Evolutionary conservation across 2,329 filamentous ascomycete species (phyloP).

Genomic region (Teratosphaeria gauchensis): DNA sequence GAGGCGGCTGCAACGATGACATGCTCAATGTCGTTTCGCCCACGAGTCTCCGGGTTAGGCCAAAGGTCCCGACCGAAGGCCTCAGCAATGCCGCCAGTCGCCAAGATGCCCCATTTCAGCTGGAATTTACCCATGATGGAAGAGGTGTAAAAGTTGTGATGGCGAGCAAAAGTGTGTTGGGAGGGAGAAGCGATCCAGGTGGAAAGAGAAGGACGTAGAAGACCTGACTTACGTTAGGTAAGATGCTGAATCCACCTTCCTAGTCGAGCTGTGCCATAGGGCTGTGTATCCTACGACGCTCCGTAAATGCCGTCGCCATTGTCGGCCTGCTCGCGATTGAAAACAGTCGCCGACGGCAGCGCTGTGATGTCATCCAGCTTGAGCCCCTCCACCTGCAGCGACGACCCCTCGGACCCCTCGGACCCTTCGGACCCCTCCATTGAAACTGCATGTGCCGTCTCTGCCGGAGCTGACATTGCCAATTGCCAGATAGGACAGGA

Average conservation of each 20-base stretch:
- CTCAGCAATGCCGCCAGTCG: conserved; percentile 39
- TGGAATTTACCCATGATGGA: conserved; percentile 25
- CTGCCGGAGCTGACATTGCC: not conserved
- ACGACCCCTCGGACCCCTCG: no score
- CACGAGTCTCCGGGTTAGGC: conserved; percentile 59
- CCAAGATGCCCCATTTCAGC: conserved; percentile 35
- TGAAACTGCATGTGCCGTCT: not conserved
- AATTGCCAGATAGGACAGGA: not conserved
- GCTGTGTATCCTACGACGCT: not conserved
- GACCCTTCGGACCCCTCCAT: not conserved
- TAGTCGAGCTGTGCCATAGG: not conserved
- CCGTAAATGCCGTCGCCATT: not conserved
- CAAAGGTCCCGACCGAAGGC: conserved; percentile 67
- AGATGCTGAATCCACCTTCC: not conserved
- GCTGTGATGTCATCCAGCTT: not conserved
- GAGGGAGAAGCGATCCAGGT: not conserved
- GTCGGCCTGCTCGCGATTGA: not conserved
- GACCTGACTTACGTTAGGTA: no score
- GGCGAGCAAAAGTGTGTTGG: not conserved
- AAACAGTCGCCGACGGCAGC: not conserved
- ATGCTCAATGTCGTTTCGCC: conserved; percentile 64
- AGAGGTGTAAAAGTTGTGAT: not conserved
- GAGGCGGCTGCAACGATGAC: conserved; percentile 71
- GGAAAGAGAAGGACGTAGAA: not conserved
- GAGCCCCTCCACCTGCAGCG: no score